Percentiles rank a stretch among this genome's conserved stretches.
Conservation (phyloP, 2,329 filamentous ascomycete genomes). For the Cercospora sp. region DNA sequence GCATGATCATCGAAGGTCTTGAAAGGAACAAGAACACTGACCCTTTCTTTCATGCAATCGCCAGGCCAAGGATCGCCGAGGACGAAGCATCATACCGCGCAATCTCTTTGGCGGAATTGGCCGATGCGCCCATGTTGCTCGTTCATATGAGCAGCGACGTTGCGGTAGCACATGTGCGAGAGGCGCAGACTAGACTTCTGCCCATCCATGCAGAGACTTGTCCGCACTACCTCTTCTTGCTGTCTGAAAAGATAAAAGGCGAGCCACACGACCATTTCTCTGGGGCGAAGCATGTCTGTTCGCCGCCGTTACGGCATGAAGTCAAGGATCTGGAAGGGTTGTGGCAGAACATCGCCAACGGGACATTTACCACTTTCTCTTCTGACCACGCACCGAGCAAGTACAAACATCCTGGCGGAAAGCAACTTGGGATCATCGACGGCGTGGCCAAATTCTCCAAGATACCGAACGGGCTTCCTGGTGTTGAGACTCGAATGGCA, state of each 20-base stretch:
- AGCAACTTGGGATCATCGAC: conserved; percentile 42
- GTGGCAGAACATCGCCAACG: conserved; percentile 41
- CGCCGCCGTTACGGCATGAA: conserved; percentile 39
- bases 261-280: conserved; percentile 39
- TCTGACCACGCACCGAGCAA: conserved; percentile 44
- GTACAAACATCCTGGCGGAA: conserved; percentile 43
- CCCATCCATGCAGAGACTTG: conserved; percentile 44
- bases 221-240: conserved; percentile 42
- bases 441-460: conserved; percentile 43
- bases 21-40: conserved; percentile 44
- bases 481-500: conserved; percentile 47
- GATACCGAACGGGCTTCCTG: conserved; percentile 49
- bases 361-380: conserved; percentile 40
- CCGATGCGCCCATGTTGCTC: conserved; percentile 55
- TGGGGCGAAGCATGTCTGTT: conserved; percentile 42
- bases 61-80: conserved; percentile 50
- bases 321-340: conserved; percentile 39
- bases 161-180: conserved; percentile 39
- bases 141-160: conserved; percentile 53
- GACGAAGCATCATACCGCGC: conserved; percentile 54
- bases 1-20: conserved; percentile 46
- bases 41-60: conserved; percentile 51
- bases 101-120: conserved; percentile 53
- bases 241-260: conserved; percentile 37
- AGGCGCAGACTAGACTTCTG: conserved; percentile 40